A percentile compares a stretch with the other conserved stretches of the same genome.
Conservation (phyloP, 768 basidiomycete genomes). For the Termitomyces sp. region DNA sequence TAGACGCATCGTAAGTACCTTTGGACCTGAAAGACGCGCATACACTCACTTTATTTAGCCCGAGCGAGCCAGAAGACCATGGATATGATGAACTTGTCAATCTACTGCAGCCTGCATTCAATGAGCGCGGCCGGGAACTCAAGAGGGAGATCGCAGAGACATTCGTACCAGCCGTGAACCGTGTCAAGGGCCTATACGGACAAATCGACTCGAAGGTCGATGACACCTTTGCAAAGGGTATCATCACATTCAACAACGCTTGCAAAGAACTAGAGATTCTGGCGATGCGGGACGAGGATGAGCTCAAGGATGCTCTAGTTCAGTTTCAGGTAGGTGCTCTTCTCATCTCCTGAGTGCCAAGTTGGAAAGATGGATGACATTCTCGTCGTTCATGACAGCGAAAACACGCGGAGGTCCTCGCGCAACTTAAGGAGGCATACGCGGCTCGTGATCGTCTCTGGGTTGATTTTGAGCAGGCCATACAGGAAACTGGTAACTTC, state of each 20-base stretch:
- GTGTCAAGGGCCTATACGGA: constrained; percentile 38
- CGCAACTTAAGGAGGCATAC: constrained; percentile 47
- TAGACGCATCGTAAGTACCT: constrained; percentile 37
- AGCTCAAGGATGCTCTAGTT: constrained; percentile 33
- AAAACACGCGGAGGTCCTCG: constrained; percentile 36
- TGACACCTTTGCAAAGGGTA: constrained; percentile 33
- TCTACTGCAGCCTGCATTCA: constrained; percentile 40
- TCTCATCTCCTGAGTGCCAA: background rate
- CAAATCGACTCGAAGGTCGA: constrained; percentile 37
- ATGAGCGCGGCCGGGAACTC: constrained; percentile 31
- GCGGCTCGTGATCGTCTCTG: constrained; percentile 48
- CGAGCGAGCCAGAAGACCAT: constrained; percentile 24
- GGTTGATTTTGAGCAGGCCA: constrained; percentile 37
- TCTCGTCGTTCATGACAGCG: constrained; percentile 26
- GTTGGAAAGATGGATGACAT: constrained; percentile 1
- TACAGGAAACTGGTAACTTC: constrained; percentile 46
- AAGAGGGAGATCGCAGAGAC: constrained; percentile 38
- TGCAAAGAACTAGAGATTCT: constrained; percentile 50
- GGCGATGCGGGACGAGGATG: constrained; percentile 39
- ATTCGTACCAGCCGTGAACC: constrained; percentile 46
- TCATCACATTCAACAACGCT: constrained; percentile 51
- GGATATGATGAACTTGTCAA: constrained; percentile 34
- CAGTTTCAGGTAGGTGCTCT: constrained; percentile 39
- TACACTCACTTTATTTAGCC: constrained; percentile 16
- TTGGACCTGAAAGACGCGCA: constrained; percentile 6